phyloP scores from a whole-genome alignment of 2,329 filamentous ascomycete genomes.

The Monosporascus sp. region DNA sequence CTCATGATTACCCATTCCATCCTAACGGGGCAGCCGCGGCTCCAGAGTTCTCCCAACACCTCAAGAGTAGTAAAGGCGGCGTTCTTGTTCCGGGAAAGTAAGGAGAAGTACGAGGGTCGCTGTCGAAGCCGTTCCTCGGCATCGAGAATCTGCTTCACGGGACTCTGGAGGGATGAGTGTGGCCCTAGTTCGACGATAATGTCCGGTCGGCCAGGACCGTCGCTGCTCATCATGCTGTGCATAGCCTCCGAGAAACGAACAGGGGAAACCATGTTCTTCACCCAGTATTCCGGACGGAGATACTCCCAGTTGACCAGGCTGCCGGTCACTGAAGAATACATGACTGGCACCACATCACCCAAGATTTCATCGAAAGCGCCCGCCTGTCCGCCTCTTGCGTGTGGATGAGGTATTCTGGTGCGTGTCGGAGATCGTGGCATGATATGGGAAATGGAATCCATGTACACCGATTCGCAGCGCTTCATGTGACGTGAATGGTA shows the following conservation, averaged over 20 bases:
- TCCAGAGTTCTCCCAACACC: slow-evolving; percentile 15
- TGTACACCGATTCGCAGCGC: slow-evolving; percentile 19
- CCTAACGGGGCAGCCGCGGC: slow-evolving; percentile 9
- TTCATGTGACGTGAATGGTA: slow-evolving; percentile 30
- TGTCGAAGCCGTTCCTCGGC: slow-evolving; percentile 7
- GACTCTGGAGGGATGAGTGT: slow-evolving; percentile 16
- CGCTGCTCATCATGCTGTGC: slow-evolving; percentile 6
- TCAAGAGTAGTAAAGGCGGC: slow-evolving; percentile 11
- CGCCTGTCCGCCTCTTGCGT: slow-evolving; percentile 3
- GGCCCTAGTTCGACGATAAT: slow-evolving; percentile 19
- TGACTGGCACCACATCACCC: slow-evolving; percentile 4
- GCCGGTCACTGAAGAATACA: slow-evolving; percentile 20
- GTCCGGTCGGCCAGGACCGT: slow-evolving; percentile 6
- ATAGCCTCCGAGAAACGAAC: slow-evolving; percentile 17
- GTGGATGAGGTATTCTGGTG: slow-evolving; percentile 7
- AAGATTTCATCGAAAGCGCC: background rate
- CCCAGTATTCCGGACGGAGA: slow-evolving; percentile 17
- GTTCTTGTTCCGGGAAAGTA: slow-evolving; percentile 10
- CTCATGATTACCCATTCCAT: slow-evolving; percentile 16
- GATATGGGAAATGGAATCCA: slow-evolving; percentile 14
- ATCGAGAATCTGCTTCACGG: slow-evolving; percentile 19
- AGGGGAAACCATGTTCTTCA: slow-evolving; percentile 17
- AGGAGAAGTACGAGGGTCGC: slow-evolving; percentile 11
- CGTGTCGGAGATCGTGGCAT: slow-evolving; percentile 7
- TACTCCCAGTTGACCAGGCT: slow-evolving; percentile 8